Evolutionary conservation across 106 monocot species (phyloP).

Genomic region (Acorus gramineus): DNA sequence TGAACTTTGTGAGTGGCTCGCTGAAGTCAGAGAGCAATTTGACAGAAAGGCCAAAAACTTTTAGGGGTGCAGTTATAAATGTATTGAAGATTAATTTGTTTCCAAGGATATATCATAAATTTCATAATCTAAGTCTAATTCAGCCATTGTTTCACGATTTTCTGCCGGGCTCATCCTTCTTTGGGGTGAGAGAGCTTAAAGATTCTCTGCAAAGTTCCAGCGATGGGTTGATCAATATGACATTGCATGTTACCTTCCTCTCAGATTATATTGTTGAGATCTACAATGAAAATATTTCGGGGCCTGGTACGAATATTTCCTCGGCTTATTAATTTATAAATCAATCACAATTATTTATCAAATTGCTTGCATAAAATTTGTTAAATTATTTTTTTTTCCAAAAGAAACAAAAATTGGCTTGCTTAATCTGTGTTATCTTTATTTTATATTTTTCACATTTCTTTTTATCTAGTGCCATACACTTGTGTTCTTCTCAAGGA

Average conservation of each 20-base stretch:
- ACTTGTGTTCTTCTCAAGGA: too few species aligned
- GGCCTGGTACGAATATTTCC: conserved; percentile 39
- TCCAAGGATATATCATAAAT: conserved; percentile 52
- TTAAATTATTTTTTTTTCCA: background rate
- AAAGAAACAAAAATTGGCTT: too few species aligned
- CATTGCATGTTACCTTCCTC: conserved; percentile 65
- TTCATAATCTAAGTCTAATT: conserved; percentile 52
- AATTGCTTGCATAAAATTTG: background rate
- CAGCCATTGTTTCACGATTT: conserved; percentile 86
- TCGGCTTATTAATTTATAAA: background rate
- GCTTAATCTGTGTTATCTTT: too few species aligned
- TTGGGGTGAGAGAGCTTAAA: conserved; percentile 38
- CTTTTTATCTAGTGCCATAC: too few species aligned
- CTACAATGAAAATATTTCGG: conserved; percentile 47
- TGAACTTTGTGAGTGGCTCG: conserved; percentile 69
- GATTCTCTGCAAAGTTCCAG: conserved; percentile 57
- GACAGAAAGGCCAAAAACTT: conserved; percentile 47
- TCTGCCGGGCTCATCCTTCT: conserved; percentile 63
- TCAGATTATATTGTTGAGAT: conserved; percentile 93
- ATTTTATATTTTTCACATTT: too few species aligned
- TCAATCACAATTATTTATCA: background rate
- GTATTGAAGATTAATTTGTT: conserved; percentile 79
- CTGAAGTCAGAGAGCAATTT: conserved; percentile 33
- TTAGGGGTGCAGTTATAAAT: conserved; percentile 68
- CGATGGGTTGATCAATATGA: conserved; percentile 68